A percentile compares a stretch with the other conserved stretches of the same genome.
phyloP scores from a whole-genome alignment of 2,329 filamentous ascomycete genomes.

The Sclerotinia minor region DNA sequence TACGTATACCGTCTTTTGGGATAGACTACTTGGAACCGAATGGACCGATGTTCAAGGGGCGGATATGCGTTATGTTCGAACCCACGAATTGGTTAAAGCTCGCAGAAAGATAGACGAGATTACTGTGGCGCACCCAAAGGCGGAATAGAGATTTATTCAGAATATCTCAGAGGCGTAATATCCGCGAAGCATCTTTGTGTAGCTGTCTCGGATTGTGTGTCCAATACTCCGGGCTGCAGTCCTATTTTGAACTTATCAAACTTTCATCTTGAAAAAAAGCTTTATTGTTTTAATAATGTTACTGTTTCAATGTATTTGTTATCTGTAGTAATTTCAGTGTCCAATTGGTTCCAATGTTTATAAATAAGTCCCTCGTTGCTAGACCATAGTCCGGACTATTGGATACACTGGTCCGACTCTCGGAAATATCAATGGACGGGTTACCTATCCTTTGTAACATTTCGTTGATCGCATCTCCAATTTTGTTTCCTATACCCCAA shows the following conservation, averaged over 20 bases:
- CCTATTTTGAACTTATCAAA: neutral
- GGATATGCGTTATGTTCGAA: conserved; percentile 17
- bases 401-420: neutral
- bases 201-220: neutral
- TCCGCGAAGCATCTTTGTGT: neutral
- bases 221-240: neutral
- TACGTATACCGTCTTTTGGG: conserved; percentile 26
- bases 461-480: neutral
- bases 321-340: neutral
- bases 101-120: neutral
- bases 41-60: conserved; percentile 22
- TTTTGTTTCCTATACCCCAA: too few species aligned
- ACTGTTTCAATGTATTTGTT: neutral
- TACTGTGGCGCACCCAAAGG: neutral
- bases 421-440: neutral
- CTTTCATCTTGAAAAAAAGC: neutral
- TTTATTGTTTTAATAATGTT: neutral
- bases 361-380: neutral
- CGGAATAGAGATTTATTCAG: neutral
- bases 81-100: conserved; percentile 14
- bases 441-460: neutral
- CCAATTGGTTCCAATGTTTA: neutral
- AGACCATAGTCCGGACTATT: neutral
- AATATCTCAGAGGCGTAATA: neutral
- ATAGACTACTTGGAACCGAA: conserved; percentile 22